phyloP scores from a whole-genome alignment of 2,329 filamentous ascomycete genomes.

The Fusarium sarcochroum region DNA sequence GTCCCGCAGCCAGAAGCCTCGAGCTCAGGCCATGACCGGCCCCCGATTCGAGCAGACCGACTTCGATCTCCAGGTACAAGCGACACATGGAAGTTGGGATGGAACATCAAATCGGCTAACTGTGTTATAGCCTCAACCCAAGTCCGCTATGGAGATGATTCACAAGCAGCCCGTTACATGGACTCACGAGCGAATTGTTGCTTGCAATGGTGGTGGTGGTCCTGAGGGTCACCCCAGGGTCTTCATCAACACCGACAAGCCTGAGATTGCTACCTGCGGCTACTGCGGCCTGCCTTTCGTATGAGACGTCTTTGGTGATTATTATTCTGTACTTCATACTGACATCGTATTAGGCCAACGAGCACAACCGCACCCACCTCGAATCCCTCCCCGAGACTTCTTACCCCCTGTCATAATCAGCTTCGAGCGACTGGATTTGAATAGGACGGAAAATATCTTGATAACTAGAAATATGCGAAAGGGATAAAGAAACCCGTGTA shows the following conservation, averaged over 20 bases:
- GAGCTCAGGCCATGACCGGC: conserved; percentile 88
- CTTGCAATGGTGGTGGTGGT: conserved; percentile 93
- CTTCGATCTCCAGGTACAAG: conserved; percentile 86
- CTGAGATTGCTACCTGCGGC: conserved; percentile 88
- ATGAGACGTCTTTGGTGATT: conserved; percentile 57
- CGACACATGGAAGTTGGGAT: conserved; percentile 10
- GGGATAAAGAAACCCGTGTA: conserved; percentile 23
- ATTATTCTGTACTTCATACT: conserved; percentile 8
- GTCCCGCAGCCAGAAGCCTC: conserved; percentile 87
- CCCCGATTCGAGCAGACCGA: conserved; percentile 98
- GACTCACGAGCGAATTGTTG: conserved; percentile 85
- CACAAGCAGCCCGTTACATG: conserved; percentile 96
- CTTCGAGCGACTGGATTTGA: conserved; percentile 27
- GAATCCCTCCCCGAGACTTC: conserved; percentile 84
- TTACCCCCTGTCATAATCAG: conserved; percentile 77
- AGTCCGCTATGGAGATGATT: conserved; percentile 93
- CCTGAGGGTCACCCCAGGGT: conserved; percentile 91
- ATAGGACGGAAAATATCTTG: conserved; percentile 21
- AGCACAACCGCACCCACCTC: conserved; percentile 87
- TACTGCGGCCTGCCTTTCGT: conserved; percentile 97
- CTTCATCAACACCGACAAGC: conserved; percentile 99
- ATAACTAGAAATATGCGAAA: conserved; percentile 24
- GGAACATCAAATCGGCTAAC: conserved; percentile 38
- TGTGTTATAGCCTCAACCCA: conserved; percentile 80
- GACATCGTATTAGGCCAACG: conserved; percentile 77